Evolutionary conservation across 2,329 filamentous ascomycete species (phyloP).

Genomic region (Scedosporium boydii): DNA sequence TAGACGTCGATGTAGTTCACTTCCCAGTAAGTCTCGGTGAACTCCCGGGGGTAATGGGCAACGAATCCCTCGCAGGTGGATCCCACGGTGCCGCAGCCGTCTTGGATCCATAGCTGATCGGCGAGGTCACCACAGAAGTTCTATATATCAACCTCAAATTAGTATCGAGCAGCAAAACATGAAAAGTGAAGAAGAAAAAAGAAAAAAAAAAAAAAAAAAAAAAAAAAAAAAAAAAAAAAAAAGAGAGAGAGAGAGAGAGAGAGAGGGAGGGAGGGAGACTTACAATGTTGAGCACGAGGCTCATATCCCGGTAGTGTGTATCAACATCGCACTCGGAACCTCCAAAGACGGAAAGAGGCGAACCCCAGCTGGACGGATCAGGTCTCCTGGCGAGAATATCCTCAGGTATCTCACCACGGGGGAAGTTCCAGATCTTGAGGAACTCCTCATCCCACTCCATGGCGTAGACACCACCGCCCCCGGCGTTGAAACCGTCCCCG

Average conservation of each 20-base stretch:
- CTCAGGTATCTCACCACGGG: constrained; percentile 51
- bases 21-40: constrained; percentile 38
- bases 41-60: constrained; percentile 32
- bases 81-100: neutral
- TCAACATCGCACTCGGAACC: constrained; percentile 54
- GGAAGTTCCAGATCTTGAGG: constrained; percentile 72
- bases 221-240: too few species aligned
- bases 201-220: too few species aligned
- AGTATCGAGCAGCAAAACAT: too few species aligned
- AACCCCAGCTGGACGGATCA: constrained; percentile 57
- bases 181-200: too few species aligned
- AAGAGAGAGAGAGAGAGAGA: constrained; percentile 11
- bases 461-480: constrained; percentile 58
- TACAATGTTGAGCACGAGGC: constrained; percentile 62
- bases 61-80: constrained; percentile 33
- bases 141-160: neutral
- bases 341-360: constrained; percentile 61
- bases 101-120: neutral
- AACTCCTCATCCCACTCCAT: constrained; percentile 59
- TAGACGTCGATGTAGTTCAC: constrained; percentile 46
- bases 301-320: constrained; percentile 56
- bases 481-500: constrained; percentile 57
- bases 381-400: constrained; percentile 54
- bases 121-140: neutral
- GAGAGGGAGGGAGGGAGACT: constrained; percentile 10